Evolutionary conservation across 805 yeast species (phyloP).

Genomic region (Saccharomycopsis javanensis): DNA sequence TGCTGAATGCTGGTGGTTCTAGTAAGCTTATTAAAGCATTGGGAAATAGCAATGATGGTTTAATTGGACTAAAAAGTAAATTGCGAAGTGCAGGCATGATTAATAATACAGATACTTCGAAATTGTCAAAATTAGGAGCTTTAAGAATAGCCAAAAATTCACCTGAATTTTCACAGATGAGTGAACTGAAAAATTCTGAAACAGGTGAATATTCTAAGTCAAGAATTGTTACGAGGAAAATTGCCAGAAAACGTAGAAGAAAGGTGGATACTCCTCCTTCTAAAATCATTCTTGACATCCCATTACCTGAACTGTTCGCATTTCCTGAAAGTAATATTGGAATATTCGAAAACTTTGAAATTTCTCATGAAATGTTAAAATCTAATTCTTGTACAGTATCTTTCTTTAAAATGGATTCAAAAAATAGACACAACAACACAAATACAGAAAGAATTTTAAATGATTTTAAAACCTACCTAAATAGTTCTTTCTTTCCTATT

Average conservation of each 20-base stretch:
- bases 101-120: not conserved
- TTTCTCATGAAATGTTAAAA: not conserved
- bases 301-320: not conserved
- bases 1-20: not conserved
- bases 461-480: not conserved
- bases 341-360: not conserved
- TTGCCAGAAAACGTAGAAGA: not conserved
- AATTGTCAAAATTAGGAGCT: slow-evolving; percentile 14
- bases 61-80: not conserved
- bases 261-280: not conserved
- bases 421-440: not conserved
- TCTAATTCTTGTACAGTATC: not conserved
- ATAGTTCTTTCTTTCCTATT: slow-evolving; percentile 6
- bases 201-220: not conserved
- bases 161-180: not conserved
- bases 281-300: not conserved
- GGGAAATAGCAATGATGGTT: not conserved
- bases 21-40: not conserved
- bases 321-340: not conserved
- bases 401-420: not conserved
- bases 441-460: not conserved
- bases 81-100: not conserved
- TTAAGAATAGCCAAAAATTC: not conserved
- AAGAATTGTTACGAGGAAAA: not conserved
- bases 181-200: not conserved